Conservation (phyloP, 768 basidiomycete species). For the Termitomyces titanicus region DNA sequence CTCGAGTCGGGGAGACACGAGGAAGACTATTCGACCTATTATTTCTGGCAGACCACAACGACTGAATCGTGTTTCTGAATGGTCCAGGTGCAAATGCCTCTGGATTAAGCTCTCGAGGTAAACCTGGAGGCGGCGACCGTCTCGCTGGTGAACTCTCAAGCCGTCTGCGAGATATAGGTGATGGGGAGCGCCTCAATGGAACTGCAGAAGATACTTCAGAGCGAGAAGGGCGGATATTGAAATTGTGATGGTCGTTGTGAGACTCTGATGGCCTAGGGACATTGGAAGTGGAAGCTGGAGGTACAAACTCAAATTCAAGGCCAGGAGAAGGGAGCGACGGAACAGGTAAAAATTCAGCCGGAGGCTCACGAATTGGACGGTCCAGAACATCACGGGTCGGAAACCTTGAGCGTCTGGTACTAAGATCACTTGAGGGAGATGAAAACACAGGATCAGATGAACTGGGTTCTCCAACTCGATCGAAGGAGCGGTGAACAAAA, state of each 20-base stretch:
- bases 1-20: neutral
- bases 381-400: neutral
- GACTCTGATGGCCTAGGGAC: neutral
- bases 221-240: neutral
- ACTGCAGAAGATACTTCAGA: neutral
- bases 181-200: constrained; percentile 5
- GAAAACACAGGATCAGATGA: neutral
- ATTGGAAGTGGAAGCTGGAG: neutral
- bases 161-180: constrained; percentile 1
- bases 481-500: neutral
- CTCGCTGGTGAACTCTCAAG: neutral
- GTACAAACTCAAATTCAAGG: constrained; percentile 17
- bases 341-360: constrained; percentile 9
- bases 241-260: neutral
- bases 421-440: neutral
- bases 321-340: constrained; percentile 23
- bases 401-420: neutral
- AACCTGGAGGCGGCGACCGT: constrained; percentile 7
- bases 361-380: neutral
- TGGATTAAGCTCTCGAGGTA: constrained; percentile 26
- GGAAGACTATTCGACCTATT: constrained; percentile 5
- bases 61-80: constrained; percentile 45
- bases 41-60: constrained; percentile 17
- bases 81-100: constrained; percentile 41
- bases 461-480: neutral